A percentile compares a stretch with the other conserved stretches of the same genome.
phyloP scores from a whole-genome alignment of 2,329 filamentous ascomycete species.

The Cladosporium sp. region DNA sequence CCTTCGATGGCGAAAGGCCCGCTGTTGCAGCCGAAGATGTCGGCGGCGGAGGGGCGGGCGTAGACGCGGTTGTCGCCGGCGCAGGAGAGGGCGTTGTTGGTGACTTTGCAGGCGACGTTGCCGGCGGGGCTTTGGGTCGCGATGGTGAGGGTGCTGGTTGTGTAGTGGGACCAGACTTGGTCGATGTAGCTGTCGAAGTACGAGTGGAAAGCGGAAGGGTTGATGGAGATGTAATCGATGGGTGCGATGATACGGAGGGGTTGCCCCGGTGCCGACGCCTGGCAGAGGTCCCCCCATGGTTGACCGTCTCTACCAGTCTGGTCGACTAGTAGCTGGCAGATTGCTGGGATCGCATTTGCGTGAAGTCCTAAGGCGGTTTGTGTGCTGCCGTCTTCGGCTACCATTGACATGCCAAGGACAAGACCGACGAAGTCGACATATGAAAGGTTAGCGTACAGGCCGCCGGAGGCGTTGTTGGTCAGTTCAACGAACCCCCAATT shows the following conservation, averaged over 20 bases:
- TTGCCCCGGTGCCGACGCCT: constrained; percentile 39
- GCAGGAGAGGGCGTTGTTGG: constrained; percentile 44
- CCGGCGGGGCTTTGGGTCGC: constrained; percentile 65
- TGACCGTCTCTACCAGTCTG: constrained; percentile 58
- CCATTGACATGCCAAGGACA: constrained; percentile 55
- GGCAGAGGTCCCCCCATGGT: constrained; percentile 63
- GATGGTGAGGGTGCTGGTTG: constrained; percentile 52
- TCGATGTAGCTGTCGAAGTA: constrained; percentile 56
- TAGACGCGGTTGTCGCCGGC: constrained; percentile 50
- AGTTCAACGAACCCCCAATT: constrained; percentile 49
- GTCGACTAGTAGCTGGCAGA: constrained; percentile 55
- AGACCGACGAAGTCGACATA: constrained; percentile 42
- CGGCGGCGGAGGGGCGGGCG: constrained; percentile 56
- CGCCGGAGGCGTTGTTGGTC: constrained; percentile 46
- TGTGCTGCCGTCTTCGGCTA: constrained; percentile 48
- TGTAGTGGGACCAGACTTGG: constrained; percentile 53
- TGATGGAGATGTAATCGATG: constrained; percentile 45
- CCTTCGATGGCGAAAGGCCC: constrained; percentile 57
- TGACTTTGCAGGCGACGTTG: constrained; percentile 52
- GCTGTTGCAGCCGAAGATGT: constrained; percentile 68
- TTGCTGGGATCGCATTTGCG: constrained; percentile 54
- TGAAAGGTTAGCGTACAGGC: constrained; percentile 45
- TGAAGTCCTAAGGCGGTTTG: constrained; percentile 60
- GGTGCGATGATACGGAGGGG: constrained; percentile 45
- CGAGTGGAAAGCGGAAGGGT: constrained; percentile 46